Conservation (phyloP, 1,139 yeast species). For the Yamadazyma jaroonii region DNA sequence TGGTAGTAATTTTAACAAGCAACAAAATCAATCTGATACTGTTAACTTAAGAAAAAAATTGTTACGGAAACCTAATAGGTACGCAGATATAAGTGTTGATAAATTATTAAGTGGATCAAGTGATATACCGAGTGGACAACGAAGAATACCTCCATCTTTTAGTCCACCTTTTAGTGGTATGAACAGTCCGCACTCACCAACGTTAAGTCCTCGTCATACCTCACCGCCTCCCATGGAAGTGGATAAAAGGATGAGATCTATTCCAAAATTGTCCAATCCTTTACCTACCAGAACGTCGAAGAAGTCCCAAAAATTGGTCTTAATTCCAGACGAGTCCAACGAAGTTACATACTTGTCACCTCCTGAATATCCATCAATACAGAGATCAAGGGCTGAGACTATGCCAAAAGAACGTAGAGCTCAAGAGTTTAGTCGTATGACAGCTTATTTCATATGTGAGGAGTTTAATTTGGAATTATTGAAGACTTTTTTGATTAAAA, state of each 20-base stretch:
- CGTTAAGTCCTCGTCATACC: constrained; percentile 6
- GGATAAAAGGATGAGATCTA: constrained; percentile 30
- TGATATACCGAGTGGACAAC: constrained; percentile 81
- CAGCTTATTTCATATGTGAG: constrained; percentile 88
- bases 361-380: constrained; percentile 33
- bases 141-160: constrained; percentile 39
- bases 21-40: constrained; percentile 24
- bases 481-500: constrained; percentile 58
- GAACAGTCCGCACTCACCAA: constrained; percentile 9
- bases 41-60: constrained; percentile 13
- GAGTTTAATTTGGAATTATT: constrained; percentile 67
- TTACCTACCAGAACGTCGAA: constrained; percentile 86
- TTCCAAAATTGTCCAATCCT: constrained; percentile 61
- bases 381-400: constrained; percentile 64
- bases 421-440: constrained; percentile 73
- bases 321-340: constrained; percentile 62
- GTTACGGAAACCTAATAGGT: constrained; percentile 31
- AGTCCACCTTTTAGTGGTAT: constrained; percentile 10
- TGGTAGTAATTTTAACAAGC: constrained; percentile 47
- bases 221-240: constrained; percentile 14
- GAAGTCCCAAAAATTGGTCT: constrained; percentile 78
- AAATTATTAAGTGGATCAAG: constrained; percentile 70
- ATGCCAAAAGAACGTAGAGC: constrained; percentile 68
- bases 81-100: constrained; percentile 70
- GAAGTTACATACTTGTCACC: constrained; percentile 19